Conservation (phyloP, 805 yeast species). For the Candida dendrica region DNA sequence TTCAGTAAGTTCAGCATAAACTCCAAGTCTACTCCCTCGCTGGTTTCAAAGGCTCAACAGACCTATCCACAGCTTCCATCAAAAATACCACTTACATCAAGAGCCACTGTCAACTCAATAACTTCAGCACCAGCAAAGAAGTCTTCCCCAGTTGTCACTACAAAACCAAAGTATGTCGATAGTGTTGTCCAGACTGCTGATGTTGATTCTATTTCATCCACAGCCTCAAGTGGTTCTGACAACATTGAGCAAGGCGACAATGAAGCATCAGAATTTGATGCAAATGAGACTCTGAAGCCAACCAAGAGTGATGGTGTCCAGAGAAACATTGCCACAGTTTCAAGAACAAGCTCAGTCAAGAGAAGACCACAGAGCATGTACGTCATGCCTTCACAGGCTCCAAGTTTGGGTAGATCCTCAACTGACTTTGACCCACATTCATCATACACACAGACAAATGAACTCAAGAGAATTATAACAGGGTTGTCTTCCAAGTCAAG, state of each 20-base stretch:
- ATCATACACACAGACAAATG: slow-evolving; percentile 1
- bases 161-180: slow-evolving; percentile 19
- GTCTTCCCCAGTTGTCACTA: slow-evolving; percentile 7
- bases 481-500: slow-evolving; percentile 13
- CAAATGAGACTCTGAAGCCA: neutral
- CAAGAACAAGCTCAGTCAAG: slow-evolving; percentile 1
- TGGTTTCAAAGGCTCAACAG: neutral
- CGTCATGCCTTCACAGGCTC: slow-evolving; percentile 9
- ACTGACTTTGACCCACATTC: slow-evolving; percentile 3
- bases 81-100: neutral
- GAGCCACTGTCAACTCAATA: too few relatives aligned
- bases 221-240: neutral
- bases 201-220: neutral
- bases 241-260: neutral
- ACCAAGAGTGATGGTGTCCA: neutral
- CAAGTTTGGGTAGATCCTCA: slow-evolving; percentile 4
- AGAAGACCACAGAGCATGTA: slow-evolving; percentile 31
- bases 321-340: neutral
- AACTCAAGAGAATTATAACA: slow-evolving; percentile 21
- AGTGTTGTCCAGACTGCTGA: slow-evolving; percentile 21
- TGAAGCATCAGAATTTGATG: neutral
- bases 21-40: neutral
- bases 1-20: neutral
- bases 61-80: neutral
- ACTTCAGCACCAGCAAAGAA: too few relatives aligned